A percentile compares a stretch with the other conserved stretches of the same genome.
These are phyloP conservation scores for Venturia nashicola DNA, from an alignment of 2,329 filamentous ascomycete genomes.

Conservation along the genomic window DNA sequence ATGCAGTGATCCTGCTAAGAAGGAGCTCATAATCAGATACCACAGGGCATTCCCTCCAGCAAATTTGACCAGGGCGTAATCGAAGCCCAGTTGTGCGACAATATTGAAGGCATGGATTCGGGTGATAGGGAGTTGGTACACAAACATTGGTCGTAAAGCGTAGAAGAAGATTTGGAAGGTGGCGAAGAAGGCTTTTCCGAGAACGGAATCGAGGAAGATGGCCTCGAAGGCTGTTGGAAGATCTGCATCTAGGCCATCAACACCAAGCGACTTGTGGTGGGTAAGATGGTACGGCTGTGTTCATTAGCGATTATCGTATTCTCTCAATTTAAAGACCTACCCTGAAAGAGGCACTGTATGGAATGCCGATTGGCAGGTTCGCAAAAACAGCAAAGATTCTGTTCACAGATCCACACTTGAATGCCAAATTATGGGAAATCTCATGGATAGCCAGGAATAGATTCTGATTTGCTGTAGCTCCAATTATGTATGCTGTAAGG, in stretches of 20 bases:
- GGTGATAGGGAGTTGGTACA: slow-evolving; percentile 83
- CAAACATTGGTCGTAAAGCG: slow-evolving; percentile 85
- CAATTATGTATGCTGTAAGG: slow-evolving; percentile 77
- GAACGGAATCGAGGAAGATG: slow-evolving; percentile 82
- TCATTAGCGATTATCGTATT: neutral
- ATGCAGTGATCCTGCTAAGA: slow-evolving; percentile 87
- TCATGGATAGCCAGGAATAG: slow-evolving; percentile 97
- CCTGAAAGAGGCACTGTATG: slow-evolving; percentile 91
- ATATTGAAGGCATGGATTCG: slow-evolving; percentile 77
- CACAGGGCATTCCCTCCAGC: slow-evolving; percentile 53
- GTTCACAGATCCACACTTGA: slow-evolving; percentile 69
- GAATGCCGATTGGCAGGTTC: slow-evolving; percentile 89
- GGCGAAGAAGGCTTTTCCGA: slow-evolving; percentile 96
- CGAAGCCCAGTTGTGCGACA: slow-evolving; percentile 62
- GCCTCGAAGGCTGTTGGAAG: slow-evolving; percentile 87
- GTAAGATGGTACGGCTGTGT: slow-evolving; percentile 85
- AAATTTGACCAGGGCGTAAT: slow-evolving; percentile 52
- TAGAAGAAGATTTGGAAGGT: slow-evolving; percentile 99
- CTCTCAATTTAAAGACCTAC: slow-evolving; percentile 34
- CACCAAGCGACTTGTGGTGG: slow-evolving; percentile 96
- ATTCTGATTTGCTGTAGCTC: slow-evolving; percentile 95
- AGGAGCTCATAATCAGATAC: slow-evolving; percentile 81
- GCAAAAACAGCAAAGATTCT: slow-evolving; percentile 82
- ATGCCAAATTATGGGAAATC: slow-evolving; percentile 95
- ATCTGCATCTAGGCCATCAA: slow-evolving; percentile 91